These are phyloP conservation scores for Xylaria sp. DNA, from an alignment of 2,329 filamentous ascomycete species.

Conservation along the genomic window DNA sequence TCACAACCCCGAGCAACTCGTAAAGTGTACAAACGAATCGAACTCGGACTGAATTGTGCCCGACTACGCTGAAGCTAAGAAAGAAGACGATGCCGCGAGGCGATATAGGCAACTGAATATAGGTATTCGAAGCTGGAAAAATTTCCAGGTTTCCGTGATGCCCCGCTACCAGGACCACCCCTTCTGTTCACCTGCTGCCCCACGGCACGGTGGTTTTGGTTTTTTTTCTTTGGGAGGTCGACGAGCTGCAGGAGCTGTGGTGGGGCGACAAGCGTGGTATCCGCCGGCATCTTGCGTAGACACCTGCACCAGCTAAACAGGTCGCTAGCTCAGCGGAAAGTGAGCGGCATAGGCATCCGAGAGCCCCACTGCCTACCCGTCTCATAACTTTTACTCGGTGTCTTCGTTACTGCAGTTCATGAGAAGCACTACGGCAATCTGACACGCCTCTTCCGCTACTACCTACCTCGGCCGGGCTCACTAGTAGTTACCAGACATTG, in stretches of 20 bases:
- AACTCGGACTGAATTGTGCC: neutral
- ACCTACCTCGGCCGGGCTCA: neutral
- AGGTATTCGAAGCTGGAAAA: conserved; percentile 28
- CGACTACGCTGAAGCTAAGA: neutral
- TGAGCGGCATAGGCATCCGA: conserved; percentile 21
- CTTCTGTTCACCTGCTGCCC: conserved; percentile 14
- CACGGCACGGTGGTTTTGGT: conserved; percentile 26
- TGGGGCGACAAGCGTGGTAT: conserved; percentile 16
- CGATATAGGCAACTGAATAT: neutral
- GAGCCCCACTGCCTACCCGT: neutral
- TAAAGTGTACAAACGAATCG: too few species aligned
- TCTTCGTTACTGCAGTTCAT: neutral
- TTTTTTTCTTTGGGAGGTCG: conserved; percentile 19
- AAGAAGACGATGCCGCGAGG: neutral
- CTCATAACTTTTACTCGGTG: neutral
- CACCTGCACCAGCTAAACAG: conserved; percentile 9
- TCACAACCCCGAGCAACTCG: neutral
- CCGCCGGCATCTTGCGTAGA: conserved; percentile 11
- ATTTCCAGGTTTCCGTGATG: conserved; percentile 32
- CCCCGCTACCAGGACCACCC: conserved; percentile 23
- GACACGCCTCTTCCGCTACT: conserved; percentile 11
- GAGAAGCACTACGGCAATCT: conserved; percentile 7
- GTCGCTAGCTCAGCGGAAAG: conserved; percentile 12
- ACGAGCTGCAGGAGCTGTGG: conserved; percentile 22
- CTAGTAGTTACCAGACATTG: neutral